Base-by-base conservation (phyloP, 225 moss, liverwort and hornwort species). In the Neckera pumila region DNA sequence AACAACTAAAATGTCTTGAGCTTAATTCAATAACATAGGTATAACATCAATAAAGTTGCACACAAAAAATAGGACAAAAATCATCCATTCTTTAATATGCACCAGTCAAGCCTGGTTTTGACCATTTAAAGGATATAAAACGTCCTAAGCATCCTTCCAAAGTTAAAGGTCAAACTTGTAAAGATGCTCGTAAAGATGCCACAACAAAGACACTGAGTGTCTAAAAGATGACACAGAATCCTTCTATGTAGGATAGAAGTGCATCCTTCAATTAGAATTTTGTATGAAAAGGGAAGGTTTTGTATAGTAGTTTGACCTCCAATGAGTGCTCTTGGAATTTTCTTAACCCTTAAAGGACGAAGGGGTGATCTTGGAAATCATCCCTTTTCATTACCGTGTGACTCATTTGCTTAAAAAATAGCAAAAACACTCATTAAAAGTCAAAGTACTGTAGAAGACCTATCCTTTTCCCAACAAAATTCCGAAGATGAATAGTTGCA, bases 201-300 rank as follows among this genome's bases (percentile, higher is more conserved):
- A n/a, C 0, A 4, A 0, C 0, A 0, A 0, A 7, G 38, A 22
- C 7, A 22, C 2, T 14, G 1, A 66, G 11, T n/a, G n/a, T 21
- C 21, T 2, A 7, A 38, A 23, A 38, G 13, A 69, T 22, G 69
- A 69, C 0, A 38, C 2, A 38, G 4, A 38, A 69, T 69, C 38
- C 14, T 69, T 38, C 38, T 23, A 13, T 4, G 14, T 14, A 69
- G 11, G 3, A 14, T 1, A 69, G 0, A 69, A 69, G 25, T 69
- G 3, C 23, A 69, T 40, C 40, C 69, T 13, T 22, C 7, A 23
- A 4, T 47, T 38, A 2, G 1, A 38, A 4, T 4, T 38, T 13
- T 22, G 13, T 69, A 40, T 40, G 40, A 40, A 38, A 69, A 69
- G 5, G 18, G 10, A 12, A 69, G 4, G 14, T 69, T 12, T 23